Conservation (phyloP, 176 grass and related monocot genomes). For the Raddia guianensis region DNA sequence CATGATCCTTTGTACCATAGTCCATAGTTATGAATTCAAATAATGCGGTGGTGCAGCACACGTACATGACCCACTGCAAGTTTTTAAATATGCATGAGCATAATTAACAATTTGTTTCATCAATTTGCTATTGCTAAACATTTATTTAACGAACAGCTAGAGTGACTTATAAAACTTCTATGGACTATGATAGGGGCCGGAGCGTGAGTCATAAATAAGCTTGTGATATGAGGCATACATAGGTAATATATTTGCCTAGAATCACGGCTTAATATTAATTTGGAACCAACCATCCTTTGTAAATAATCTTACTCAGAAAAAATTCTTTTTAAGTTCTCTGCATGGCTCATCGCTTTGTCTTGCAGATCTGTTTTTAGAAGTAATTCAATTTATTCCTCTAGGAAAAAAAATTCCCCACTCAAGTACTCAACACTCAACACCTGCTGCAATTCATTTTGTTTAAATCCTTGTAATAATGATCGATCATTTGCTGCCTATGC, state of each 20-base stretch:
- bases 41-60: constrained; percentile 5
- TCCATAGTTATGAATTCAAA: not conserved
- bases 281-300: not conserved
- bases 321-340: not conserved
- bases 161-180: not conserved
- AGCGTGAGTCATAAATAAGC: not conserved
- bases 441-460: not conserved
- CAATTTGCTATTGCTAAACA: not conserved
- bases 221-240: not conserved
- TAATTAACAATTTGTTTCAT: not conserved
- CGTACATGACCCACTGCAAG: not conserved
- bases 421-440: not conserved
- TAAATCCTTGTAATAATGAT: not conserved
- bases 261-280: not conserved
- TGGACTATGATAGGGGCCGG: not conserved
- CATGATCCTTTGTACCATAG: not conserved
- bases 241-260: not conserved
- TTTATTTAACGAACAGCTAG: not conserved
- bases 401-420: too few relatives aligned
- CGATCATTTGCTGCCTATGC: not conserved
- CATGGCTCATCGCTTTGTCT: too few relatives aligned
- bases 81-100: not conserved
- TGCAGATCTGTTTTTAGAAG: not conserved
- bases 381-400: not conserved
- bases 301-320: not conserved